These are phyloP conservation scores for Piper betle DNA, from an alignment of 164 flowering plant genomes.

Conservation along the genomic window DNA sequence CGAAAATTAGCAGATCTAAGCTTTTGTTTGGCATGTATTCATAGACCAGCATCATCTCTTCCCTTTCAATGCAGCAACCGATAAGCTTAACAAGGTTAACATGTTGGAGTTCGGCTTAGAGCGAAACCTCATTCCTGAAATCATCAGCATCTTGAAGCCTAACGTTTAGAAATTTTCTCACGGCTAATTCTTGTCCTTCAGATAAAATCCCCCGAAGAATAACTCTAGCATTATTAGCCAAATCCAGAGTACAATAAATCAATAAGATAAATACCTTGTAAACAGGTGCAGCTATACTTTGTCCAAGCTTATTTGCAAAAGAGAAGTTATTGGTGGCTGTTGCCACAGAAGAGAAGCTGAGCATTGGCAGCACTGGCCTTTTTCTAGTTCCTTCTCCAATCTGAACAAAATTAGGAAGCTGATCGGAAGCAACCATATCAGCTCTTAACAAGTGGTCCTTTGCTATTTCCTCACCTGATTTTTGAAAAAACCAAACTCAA, in stretches of 20 bases:
- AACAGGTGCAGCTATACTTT: conserved; percentile 2
- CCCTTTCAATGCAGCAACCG: conserved; percentile 26
- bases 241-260: too few relatives aligned
- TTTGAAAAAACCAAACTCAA: too few relatives aligned
- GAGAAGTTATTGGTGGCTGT: conserved; percentile 2
- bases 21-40: conserved; percentile 39
- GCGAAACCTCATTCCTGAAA: conserved; percentile 25
- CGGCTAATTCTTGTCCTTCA: conserved; percentile 9
- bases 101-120: conserved; percentile 32
- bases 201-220: not conserved
- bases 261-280: conserved; percentile 1
- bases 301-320: conserved; percentile 2
- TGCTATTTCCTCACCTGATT: too few relatives aligned
- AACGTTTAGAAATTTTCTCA: conserved; percentile 19
- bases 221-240: not conserved
- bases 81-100: conserved; percentile 35
- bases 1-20: conserved; percentile 24
- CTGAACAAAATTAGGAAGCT: not conserved
- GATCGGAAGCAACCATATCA: too few relatives aligned
- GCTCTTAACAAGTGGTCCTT: too few relatives aligned
- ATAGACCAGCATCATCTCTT: conserved; percentile 29
- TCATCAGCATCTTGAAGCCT: conserved; percentile 23
- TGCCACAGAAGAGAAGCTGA: not conserved
- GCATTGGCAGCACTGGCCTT: not conserved
- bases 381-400: not conserved